Conservation (phyloP, 1,284 basidiomycete genomes). For the Naganishia liquefaciens region DNA sequence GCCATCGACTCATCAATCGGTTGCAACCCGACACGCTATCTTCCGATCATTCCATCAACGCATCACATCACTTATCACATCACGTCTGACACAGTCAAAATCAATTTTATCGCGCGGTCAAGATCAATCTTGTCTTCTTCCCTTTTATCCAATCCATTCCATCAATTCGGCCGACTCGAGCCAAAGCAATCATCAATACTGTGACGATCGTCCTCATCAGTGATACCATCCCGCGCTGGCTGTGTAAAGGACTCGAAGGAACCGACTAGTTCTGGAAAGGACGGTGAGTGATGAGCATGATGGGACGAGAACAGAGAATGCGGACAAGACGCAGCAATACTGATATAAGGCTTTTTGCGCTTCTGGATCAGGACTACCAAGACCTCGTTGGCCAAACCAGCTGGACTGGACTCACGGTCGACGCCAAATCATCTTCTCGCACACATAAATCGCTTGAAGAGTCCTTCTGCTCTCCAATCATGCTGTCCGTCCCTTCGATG, state of each 20-base stretch:
- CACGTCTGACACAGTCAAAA: too few species aligned
- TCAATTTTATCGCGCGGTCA: too few species aligned
- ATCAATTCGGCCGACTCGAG: not conserved
- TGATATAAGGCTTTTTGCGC: not conserved
- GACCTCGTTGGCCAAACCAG: not conserved
- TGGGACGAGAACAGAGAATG: not conserved
- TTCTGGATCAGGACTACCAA: too few species aligned
- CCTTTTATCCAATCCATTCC: not conserved
- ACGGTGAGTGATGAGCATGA: slow-evolving; percentile 19
- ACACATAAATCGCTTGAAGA: slow-evolving; percentile 10
- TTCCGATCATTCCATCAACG: too few species aligned
- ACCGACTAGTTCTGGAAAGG: not conserved
- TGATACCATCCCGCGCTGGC: not conserved
- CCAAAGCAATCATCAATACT: slow-evolving; percentile 1
- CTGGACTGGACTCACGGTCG: slow-evolving; percentile 16
- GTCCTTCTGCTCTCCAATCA: not conserved
- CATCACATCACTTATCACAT: not conserved
- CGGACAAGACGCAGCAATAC: not conserved
- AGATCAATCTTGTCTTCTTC: not conserved
- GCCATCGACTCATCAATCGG: slow-evolving; percentile 1
- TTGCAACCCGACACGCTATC: not conserved
- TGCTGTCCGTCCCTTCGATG: not conserved
- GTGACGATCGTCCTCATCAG: not conserved
- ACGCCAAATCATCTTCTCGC: not conserved
- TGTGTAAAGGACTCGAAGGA: slow-evolving; percentile 2